Percentiles rank a stretch among this genome's conserved stretches.
phyloP scores from a whole-genome alignment of 208 protist genomes.

The Acanthamoeba sp. region DNA sequence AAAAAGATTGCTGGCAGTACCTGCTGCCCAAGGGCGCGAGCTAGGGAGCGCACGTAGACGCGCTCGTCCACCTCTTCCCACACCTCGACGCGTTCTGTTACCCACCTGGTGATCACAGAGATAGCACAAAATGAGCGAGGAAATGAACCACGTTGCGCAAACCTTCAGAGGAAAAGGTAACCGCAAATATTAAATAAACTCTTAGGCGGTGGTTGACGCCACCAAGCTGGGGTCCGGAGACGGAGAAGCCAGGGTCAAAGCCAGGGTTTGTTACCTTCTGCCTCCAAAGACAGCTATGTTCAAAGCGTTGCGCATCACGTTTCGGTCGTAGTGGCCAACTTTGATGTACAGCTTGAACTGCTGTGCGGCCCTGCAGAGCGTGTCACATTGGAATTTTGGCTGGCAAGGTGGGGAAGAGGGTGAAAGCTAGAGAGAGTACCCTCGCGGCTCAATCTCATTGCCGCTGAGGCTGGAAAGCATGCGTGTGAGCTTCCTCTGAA shows the following conservation, averaged over 20 bases:
- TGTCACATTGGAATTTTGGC: neutral
- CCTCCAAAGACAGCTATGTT: neutral
- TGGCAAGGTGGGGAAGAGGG: neutral
- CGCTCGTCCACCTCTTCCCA: constrained; percentile 41
- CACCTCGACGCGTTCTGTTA: neutral
- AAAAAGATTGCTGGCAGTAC: neutral
- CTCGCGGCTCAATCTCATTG: neutral
- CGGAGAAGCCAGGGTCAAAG: no score
- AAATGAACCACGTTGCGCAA: no score
- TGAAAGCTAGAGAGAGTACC: neutral
- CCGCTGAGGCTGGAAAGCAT: constrained; percentile 7
- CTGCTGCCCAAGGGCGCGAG: neutral
- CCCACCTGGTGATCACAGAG: neutral
- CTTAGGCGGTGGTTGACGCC: no score
- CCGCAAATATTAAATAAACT: no score
- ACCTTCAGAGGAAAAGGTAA: no score
- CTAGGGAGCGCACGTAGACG: constrained; percentile 44
- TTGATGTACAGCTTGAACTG: constrained; percentile 35
- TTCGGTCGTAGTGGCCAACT: constrained; percentile 55
- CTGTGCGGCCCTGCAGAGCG: neutral
- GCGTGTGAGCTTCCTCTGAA: constrained; percentile 1
- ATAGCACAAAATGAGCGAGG: neutral
- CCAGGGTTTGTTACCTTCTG: neutral
- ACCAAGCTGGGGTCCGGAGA: no score
- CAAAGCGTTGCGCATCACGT: constrained; percentile 1